Evolutionary conservation across 2,329 filamentous ascomycete genomes (phyloP).

Genomic region (Ophiostoma quercus): DNA sequence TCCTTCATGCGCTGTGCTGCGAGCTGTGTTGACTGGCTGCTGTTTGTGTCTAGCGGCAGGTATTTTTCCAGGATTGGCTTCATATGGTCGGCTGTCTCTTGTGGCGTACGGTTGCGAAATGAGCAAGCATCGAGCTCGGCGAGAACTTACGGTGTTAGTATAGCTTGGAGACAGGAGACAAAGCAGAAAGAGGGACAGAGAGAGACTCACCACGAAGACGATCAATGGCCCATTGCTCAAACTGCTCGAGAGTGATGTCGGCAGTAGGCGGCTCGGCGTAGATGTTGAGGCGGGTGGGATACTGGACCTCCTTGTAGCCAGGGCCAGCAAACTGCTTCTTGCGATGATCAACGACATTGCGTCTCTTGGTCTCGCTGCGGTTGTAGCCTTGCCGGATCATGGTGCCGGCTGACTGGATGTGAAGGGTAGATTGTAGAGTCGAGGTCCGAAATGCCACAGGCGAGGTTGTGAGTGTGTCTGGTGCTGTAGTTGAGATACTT

Average conservation of each 20-base stretch:
- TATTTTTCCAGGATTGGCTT: conserved; percentile 81
- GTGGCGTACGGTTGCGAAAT: conserved; percentile 81
- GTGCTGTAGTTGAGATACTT: too few species aligned
- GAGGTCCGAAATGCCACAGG: too few species aligned
- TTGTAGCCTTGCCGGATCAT: conserved; percentile 51
- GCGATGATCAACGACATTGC: conserved; percentile 69
- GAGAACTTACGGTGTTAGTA: conserved; percentile 52
- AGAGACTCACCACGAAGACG: conserved; percentile 63
- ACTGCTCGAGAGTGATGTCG: conserved; percentile 93
- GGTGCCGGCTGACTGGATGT: not conserved
- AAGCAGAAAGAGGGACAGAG: not conserved
- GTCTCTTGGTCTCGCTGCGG: conserved; percentile 64
- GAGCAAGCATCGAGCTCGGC: conserved; percentile 89
- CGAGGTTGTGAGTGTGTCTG: too few species aligned
- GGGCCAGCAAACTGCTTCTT: conserved; percentile 82
- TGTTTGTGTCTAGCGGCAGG: conserved; percentile 72
- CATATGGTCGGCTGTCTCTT: conserved; percentile 80
- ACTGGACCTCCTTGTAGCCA: conserved; percentile 69
- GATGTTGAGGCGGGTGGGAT: conserved; percentile 85
- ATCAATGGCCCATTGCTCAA: conserved; percentile 98
- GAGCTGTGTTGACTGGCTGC: conserved; percentile 54
- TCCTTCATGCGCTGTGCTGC: conserved; percentile 80
- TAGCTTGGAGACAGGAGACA: not conserved
- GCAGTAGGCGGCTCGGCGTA: conserved; percentile 82
- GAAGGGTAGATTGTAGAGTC: not conserved